Conservation (phyloP, 805 yeast genomes). For the Lachancea nothofagi region DNA sequence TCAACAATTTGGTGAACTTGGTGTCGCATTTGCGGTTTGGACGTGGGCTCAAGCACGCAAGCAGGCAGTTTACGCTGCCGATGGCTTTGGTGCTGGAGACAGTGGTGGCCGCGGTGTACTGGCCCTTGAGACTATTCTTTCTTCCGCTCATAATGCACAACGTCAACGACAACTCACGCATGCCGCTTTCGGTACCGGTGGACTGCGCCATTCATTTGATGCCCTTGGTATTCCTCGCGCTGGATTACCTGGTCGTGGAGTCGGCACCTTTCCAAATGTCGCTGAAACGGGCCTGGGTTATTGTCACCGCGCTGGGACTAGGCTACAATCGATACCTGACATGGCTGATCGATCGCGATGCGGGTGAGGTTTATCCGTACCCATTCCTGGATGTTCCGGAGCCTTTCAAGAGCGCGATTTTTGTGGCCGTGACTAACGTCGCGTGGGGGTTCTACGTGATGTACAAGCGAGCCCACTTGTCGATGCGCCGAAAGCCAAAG, state of each 20-base stretch:
- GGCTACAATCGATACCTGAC: conserved; percentile 53
- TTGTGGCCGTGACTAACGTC: conserved; percentile 39
- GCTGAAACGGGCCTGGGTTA: conserved; percentile 36
- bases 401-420: conserved; percentile 42
- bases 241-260: conserved; percentile 53
- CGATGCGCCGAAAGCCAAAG: background rate
- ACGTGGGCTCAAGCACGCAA: conserved; percentile 4
- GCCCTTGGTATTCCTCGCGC: conserved; percentile 48
- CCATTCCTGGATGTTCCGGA: conserved; percentile 56
- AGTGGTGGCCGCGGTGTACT: conserved; percentile 58
- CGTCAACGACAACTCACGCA: conserved; percentile 19
- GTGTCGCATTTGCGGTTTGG: conserved; percentile 18
- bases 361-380: conserved; percentile 56
- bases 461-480: conserved; percentile 30
- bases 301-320: conserved; percentile 35
- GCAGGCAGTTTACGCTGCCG: conserved; percentile 37
- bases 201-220: conserved; percentile 57
- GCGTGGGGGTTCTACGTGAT: conserved; percentile 33
- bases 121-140: conserved; percentile 58
- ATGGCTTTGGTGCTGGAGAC: conserved; percentile 53
- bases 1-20: conserved; percentile 38
- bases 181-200: conserved; percentile 41
- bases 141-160: conserved; percentile 42
- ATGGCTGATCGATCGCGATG: conserved; percentile 40
- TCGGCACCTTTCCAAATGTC: conserved; percentile 37